A percentile compares a stretch with the other conserved stretches of the same genome.
Evolutionary conservation across 2,329 filamentous ascomycete genomes (phyloP).

Genomic region (Falciphora oryzae): DNA sequence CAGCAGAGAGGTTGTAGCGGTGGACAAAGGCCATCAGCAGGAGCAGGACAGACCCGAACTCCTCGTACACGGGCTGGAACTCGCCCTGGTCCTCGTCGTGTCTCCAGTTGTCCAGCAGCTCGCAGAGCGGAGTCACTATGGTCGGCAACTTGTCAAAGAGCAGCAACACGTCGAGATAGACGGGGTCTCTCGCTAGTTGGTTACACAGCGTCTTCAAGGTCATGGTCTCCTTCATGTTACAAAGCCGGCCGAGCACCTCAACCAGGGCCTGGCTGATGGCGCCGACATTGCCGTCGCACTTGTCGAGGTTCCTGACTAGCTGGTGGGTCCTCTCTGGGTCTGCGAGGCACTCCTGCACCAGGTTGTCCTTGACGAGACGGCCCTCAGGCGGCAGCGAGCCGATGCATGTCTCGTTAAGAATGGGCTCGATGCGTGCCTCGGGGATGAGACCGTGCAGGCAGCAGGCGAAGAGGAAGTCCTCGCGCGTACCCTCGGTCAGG

Average conservation of each 20-base stretch:
- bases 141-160: conserved; percentile 65
- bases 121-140: conserved; percentile 69
- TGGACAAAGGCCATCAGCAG: conserved; percentile 70
- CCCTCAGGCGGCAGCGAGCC: conserved; percentile 69
- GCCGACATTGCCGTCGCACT: conserved; percentile 86
- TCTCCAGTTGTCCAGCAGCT: conserved; percentile 70
- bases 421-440: conserved; percentile 67
- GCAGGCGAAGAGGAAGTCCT: conserved; percentile 85
- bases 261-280: conserved; percentile 74
- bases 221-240: conserved; percentile 70
- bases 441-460: conserved; percentile 81
- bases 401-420: conserved; percentile 81
- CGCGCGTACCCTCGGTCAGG: conserved; percentile 52
- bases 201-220: conserved; percentile 70
- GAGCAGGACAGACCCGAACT: conserved; percentile 72
- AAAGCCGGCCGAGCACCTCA: conserved; percentile 65
- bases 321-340: conserved; percentile 71
- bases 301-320: conserved; percentile 75
- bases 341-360: conserved; percentile 71
- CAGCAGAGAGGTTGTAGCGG: conserved; percentile 60
- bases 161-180: conserved; percentile 67
- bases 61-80: conserved; percentile 80
- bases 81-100: conserved; percentile 81
- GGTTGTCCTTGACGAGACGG: conserved; percentile 68
- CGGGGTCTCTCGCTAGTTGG: conserved; percentile 65